Evolutionary conservation across 345 rosid genomes (phyloP).

Genomic region (Hibiscus mutabilis): DNA sequence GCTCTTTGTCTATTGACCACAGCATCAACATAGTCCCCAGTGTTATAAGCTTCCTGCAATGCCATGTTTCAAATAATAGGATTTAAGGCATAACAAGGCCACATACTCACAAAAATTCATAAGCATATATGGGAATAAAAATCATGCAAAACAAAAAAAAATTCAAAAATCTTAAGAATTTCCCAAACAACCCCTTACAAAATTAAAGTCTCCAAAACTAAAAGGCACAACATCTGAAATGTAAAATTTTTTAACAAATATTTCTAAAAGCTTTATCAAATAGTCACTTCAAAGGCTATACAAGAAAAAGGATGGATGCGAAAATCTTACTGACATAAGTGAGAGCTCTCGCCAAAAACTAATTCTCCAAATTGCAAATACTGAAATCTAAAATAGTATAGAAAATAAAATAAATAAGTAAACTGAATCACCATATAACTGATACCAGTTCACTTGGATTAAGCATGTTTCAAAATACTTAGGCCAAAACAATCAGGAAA

Average conservation of each 20-base stretch:
- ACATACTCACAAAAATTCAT: neutral
- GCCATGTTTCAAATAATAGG: neutral
- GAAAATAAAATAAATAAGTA: neutral
- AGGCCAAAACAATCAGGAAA: neutral
- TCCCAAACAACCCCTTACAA: neutral
- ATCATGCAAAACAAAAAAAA: neutral
- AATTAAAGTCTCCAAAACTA: neutral
- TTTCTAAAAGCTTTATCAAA: neutral
- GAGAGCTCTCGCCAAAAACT: neutral
- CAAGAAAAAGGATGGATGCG: neutral
- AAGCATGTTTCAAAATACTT: neutral
- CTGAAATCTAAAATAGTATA: neutral
- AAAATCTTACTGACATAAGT: neutral
- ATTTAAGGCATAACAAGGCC: neutral
- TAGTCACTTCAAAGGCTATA: neutral
- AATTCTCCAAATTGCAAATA: neutral
- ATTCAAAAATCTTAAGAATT: neutral
- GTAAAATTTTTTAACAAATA: neutral
- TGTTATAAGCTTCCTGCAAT: constrained; percentile 36
- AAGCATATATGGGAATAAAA: neutral
- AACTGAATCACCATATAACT: neutral
- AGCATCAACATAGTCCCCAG: constrained; percentile 44
- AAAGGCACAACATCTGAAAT: neutral
- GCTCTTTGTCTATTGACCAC: constrained; percentile 40
- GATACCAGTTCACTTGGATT: neutral